Conservation (phyloP, 305 asterid species). For the Euphrasia arctica region DNA sequence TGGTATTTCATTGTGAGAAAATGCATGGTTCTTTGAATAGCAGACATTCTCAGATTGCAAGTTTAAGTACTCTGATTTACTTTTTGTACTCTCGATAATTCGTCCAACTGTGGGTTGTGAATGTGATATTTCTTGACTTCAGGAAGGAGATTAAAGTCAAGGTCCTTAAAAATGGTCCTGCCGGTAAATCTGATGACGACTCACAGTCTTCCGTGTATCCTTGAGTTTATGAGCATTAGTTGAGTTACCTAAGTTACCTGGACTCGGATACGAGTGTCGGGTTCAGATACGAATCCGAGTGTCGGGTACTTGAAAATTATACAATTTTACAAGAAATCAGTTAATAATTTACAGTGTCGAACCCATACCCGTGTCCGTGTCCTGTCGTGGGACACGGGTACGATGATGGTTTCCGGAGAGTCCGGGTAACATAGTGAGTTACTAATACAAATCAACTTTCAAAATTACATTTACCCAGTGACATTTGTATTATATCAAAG, state of each 20-base stretch:
- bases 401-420: no score
- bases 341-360: no score
- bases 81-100: slow-evolving; percentile 2
- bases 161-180: slow-evolving; percentile 44
- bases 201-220: slow-evolving; percentile 58
- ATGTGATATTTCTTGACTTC: slow-evolving; percentile 36
- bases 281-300: no score
- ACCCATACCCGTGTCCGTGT: no score
- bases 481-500: neutral
- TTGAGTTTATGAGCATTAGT: slow-evolving; percentile 2
- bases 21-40: slow-evolving; percentile 9
- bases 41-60: slow-evolving; percentile 12
- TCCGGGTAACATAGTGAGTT: no score
- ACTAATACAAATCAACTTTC: neutral
- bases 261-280: no score
- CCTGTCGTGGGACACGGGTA: no score
- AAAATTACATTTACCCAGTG: neutral
- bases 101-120: slow-evolving; percentile 22
- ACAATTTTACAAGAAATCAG: no score
- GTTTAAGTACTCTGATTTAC: slow-evolving; percentile 15
- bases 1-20: neutral
- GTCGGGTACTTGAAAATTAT: no score
- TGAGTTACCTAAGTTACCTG: no score
- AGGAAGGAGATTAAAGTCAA: slow-evolving; percentile 55
- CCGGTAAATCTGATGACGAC: slow-evolving; percentile 45